Base-by-base conservation (phyloP, 345 rosid genomes). In the Schrenkiella parvula region DNA sequence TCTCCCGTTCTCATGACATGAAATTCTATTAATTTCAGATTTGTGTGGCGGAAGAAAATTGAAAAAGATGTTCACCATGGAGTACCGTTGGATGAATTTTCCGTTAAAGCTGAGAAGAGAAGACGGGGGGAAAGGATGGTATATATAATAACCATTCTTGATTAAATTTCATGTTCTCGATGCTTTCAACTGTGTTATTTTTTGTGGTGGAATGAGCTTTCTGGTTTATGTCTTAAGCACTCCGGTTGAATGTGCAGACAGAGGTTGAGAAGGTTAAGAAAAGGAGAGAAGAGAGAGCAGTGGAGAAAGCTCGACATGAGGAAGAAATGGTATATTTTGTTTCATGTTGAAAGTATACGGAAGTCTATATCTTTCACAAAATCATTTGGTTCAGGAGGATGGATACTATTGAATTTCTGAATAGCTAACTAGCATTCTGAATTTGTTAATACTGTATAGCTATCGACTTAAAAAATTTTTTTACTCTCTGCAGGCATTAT, bases 221-320 rank as follows among this genome's bases (percentile, higher is more conserved):
- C 38, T 54, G 23, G 25, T 69, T 38, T 31, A 17, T 75, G 56
- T 23, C 2, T 69, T 66, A 35, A 61, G 8, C 58, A 62, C 64
- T 54, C 37, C 0, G 2, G 22, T 63, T 52, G 18, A 44, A 54
- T 71, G 44, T 57, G 76, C 84, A 91, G 97, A 85, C 95, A 1
- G 97, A 95, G 82, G 88, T 95, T 72, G 97, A 95, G 79, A 91
- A 91, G 70, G 97, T 91, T 41, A 95, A 89, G 81, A 91, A 87
- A 83, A 88, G 99, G 80, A 91, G 97, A 83, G 96, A 95, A 78
- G 97, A 95, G 79, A 88, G 97, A 67, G 97, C 96, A 8, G 77
- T 83, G 69, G 96, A 89, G 82, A 91, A 93, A 66, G 97, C 99
- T 44, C 87, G 71, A 26, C 97, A 84, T 62, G 99, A 93, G 80